phyloP scores from a whole-genome alignment of 768 basidiomycete genomes.

The Phylloporus arenicola region DNA sequence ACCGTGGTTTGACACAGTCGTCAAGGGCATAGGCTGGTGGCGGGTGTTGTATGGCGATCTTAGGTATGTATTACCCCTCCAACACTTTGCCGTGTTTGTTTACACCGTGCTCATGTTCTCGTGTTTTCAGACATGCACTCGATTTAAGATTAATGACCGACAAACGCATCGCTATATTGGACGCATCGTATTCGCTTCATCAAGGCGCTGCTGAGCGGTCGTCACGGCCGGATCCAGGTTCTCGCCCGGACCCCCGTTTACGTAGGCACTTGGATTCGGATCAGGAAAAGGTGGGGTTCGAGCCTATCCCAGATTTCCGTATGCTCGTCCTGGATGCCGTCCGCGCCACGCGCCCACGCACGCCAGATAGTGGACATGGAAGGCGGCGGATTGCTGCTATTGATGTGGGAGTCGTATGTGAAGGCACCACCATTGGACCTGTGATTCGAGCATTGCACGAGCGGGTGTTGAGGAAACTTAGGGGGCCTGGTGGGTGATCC shows the following conservation, averaged over 20 bases:
- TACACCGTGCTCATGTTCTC: neutral
- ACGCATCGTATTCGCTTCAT: slow-evolving; percentile 62
- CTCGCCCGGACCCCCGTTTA: neutral
- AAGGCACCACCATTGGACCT: slow-evolving; percentile 39
- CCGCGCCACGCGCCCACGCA: slow-evolving; percentile 25
- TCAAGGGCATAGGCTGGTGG: slow-evolving; percentile 82
- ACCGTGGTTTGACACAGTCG: slow-evolving; percentile 54
- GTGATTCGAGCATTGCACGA: slow-evolving; percentile 48
- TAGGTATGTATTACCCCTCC: slow-evolving; percentile 29
- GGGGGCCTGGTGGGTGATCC: slow-evolving; percentile 14
- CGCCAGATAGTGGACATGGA: slow-evolving; percentile 8
- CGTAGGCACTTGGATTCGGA: neutral
- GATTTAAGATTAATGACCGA: slow-evolving; percentile 73
- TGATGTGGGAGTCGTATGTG: slow-evolving; percentile 61
- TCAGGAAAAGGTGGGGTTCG: slow-evolving; percentile 34
- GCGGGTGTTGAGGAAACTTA: slow-evolving; percentile 35
- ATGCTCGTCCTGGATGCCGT: slow-evolving; percentile 48
- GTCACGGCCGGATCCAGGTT: neutral
- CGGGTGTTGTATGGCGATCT: slow-evolving; percentile 65
- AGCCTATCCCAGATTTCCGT: slow-evolving; percentile 57
- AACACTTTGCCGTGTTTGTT: neutral
- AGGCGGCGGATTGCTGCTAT: slow-evolving; percentile 46
- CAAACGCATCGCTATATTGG: slow-evolving; percentile 65
- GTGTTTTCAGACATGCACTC: slow-evolving; percentile 55
- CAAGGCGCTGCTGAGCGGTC: neutral